Evolutionary conservation across 768 basidiomycete species (phyloP).

Genomic region (Daedaleopsis nitida): DNA sequence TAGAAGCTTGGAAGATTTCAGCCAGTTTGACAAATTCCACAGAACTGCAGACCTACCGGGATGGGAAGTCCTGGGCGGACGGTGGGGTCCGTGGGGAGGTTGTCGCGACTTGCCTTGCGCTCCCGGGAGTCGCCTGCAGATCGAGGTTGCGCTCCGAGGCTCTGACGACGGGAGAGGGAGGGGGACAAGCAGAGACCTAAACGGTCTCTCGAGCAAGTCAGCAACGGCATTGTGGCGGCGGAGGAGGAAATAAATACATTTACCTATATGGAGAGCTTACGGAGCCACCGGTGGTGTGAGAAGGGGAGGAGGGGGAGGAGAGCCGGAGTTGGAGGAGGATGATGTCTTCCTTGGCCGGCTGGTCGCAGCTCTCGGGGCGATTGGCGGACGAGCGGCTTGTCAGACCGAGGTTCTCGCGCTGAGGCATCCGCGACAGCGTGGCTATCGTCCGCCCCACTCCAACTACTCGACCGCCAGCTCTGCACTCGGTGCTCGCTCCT

Average conservation of each 20-base stretch:
- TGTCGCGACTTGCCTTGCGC: conserved; percentile 6
- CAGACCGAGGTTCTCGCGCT: conserved; percentile 22
- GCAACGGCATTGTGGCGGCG: conserved; percentile 6
- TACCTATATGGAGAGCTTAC: too few relatives aligned
- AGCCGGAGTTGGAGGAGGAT: not conserved
- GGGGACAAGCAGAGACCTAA: too few relatives aligned
- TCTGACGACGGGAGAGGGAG: not conserved
- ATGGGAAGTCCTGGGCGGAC: conserved; percentile 14
- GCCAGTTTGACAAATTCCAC: conserved; percentile 29
- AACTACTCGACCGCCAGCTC: too few relatives aligned
- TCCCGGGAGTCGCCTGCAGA: conserved; percentile 18
- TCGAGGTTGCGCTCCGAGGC: conserved; percentile 4
- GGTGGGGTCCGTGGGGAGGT: not conserved
- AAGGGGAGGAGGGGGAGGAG: conserved; percentile 5
- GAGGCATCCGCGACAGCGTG: conserved; percentile 15
- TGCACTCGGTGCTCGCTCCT: not conserved
- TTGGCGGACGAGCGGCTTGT: conserved; percentile 4
- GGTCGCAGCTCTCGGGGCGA: conserved; percentile 7
- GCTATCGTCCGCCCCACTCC: conserved; percentile 12
- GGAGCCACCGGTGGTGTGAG: too few relatives aligned
- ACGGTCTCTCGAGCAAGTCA: not conserved
- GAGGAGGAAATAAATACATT: not conserved
- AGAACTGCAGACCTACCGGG: conserved; percentile 19
- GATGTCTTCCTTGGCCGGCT: conserved; percentile 12
- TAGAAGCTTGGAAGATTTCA: conserved; percentile 28